A percentile compares a stretch with the other conserved stretches of the same genome.
Evolutionary conservation across 2,329 filamentous ascomycete species (phyloP).

Genomic region (Trematosphaeria pertusa): DNA sequence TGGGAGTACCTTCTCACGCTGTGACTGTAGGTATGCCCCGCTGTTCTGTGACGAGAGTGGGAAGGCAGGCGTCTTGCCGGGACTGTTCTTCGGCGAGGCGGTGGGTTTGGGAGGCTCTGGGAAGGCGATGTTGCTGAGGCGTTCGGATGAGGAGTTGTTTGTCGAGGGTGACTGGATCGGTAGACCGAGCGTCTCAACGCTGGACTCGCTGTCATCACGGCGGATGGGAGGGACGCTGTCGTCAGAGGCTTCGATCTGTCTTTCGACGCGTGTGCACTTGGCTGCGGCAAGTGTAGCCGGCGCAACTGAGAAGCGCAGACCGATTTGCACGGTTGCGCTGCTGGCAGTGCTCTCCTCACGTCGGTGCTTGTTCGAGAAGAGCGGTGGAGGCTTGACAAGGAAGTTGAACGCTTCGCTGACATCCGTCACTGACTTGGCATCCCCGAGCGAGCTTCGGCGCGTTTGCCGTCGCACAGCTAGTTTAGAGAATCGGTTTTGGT

Average conservation of each 20-base stretch:
- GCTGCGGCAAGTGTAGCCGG: constrained; percentile 46
- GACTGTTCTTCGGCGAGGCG: constrained; percentile 29
- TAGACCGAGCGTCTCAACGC: constrained; percentile 34
- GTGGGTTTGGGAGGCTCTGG: constrained; percentile 23
- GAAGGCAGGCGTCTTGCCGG: constrained; percentile 33
- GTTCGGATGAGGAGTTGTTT: constrained; percentile 15
- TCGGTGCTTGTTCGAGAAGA: constrained; percentile 50
- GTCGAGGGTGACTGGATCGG: constrained; percentile 39
- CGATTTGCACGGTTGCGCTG: constrained; percentile 74
- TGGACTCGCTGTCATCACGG: constrained; percentile 34
- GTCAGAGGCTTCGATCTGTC: constrained; percentile 17
- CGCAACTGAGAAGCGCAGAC: constrained; percentile 67
- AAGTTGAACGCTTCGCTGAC: constrained; percentile 46
- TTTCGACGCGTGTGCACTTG: constrained; percentile 32
- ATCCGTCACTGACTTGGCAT: constrained; percentile 43
- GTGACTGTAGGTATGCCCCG: constrained; percentile 39
- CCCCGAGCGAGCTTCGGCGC: constrained; percentile 34
- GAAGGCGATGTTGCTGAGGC: constrained; percentile 21
- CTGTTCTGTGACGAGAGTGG: constrained; percentile 36
- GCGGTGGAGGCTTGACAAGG: constrained; percentile 47
- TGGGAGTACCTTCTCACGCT: constrained; percentile 44
- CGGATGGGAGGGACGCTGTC: constrained; percentile 24
- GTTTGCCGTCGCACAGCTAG: constrained; percentile 42
- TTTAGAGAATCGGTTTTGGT: constrained; percentile 31
- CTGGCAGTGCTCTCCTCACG: constrained; percentile 69